Evolutionary conservation across 139 green algal species (phyloP), one percentile per base, ranked within the genome.

Genomic region (Micractinium sp.): DNA sequence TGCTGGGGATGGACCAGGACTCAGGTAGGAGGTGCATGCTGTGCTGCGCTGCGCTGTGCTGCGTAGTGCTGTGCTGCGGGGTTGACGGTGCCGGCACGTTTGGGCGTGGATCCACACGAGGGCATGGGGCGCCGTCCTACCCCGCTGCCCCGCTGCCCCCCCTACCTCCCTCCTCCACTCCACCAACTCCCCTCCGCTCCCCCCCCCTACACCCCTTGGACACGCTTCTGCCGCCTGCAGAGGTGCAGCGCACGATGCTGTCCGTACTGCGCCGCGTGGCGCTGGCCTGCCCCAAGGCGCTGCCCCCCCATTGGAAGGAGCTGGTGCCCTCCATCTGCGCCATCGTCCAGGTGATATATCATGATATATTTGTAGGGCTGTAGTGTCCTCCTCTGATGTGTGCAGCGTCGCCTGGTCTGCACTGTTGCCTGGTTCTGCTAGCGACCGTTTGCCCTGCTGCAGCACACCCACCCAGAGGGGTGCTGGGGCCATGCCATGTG

Each of bases 1-100:
- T 97, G 87, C 87, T 97, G 85, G 95, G 95, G 1, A 92, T 94
- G 3, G 96, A 98, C 87, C 96, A 98, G 90, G 73, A 87, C 60
- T 61, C 41, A 7, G 78, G 78, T 84, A 41, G 0, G 78, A 1
- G 18, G 19, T 19, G 47, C 47, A 56, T 56, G 47, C 47, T 56
- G 47, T 56, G 47, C 47, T 56, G 47, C 47, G 23, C 25, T 29
- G 66, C 66, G 66, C 66, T 29, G 66, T 29, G 23, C 66, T 73
- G 66, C 13, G 71, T 19, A 38, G 31, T 77, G 71, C 71, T 36
- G 29, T 36, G 71, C 71, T 71, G 25, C 67, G n/a, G n/a, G n/a
- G n/a, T n/a, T n/a, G n/a, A n/a, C n/a, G n/a, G n/a, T n/a, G n/a
- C n/a, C n/a, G n/a, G n/a, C n/a, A n/a, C n/a, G n/a, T n/a, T n/a